phyloP scores from a whole-genome alignment of 164 flowering plant species.

The Liquidambar formosana region DNA sequence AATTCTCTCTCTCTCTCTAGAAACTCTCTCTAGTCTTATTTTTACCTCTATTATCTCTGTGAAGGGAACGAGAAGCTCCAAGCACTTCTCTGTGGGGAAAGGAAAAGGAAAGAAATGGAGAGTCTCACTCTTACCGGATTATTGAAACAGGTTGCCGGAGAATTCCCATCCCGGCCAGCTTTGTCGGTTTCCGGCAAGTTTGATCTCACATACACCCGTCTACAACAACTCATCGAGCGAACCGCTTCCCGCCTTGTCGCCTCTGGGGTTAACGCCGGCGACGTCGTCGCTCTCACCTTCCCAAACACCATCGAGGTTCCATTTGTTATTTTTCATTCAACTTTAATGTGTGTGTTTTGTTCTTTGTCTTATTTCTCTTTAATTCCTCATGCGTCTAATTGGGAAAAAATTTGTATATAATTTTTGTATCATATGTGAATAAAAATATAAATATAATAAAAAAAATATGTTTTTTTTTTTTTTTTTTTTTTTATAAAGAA shows the following conservation, averaged over 20 bases:
- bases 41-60: no score
- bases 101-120: no score
- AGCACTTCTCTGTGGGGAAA: no score
- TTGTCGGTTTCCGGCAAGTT: conserved; percentile 67
- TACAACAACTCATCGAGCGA: conserved; percentile 55
- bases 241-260: conserved; percentile 61
- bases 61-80: no score
- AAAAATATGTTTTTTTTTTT: no score
- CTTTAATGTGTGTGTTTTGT: background rate
- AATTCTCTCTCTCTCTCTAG: no score
- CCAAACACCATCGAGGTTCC: conserved; percentile 86
- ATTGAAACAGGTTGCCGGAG: conserved; percentile 42
- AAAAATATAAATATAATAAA: no score
- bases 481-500: no score
- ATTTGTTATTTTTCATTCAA: background rate
- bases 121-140: conserved; percentile 55
- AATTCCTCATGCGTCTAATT: no score
- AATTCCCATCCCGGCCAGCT: conserved; percentile 60
- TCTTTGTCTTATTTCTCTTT: no score
- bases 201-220: conserved; percentile 59
- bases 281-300: conserved; percentile 90
- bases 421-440: background rate
- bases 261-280: conserved; percentile 59
- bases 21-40: no score
- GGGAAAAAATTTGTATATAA: no score